Conservation (phyloP, 805 yeast species). For the Wickerhamiella lipophila region DNA sequence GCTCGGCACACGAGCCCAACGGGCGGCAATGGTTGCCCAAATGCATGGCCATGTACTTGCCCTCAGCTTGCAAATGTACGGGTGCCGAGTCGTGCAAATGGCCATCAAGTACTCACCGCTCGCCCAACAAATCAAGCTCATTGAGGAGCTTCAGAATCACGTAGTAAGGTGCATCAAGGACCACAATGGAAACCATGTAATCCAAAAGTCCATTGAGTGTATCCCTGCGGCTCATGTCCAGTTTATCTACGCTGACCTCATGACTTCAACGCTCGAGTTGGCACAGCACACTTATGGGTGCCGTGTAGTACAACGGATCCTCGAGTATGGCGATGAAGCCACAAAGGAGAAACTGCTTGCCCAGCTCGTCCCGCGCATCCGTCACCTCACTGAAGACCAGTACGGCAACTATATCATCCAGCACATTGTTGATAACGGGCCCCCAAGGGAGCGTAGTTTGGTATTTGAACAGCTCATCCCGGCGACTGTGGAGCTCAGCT, state of each 20-base stretch:
- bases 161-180: constrained; percentile 69
- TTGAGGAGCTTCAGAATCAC: constrained; percentile 53
- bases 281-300: constrained; percentile 97
- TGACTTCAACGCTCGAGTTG: constrained; percentile 56
- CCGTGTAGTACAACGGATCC: constrained; percentile 82
- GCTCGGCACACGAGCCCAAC: constrained; percentile 59
- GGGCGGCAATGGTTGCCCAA: constrained; percentile 48
- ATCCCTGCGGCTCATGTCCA: constrained; percentile 59
- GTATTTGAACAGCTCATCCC: constrained; percentile 59
- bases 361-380: constrained; percentile 61
- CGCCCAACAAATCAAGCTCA: constrained; percentile 52
- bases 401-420: constrained; percentile 97
- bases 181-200: constrained; percentile 96
- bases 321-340: constrained; percentile 57
- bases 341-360: constrained; percentile 57
- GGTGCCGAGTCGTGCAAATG: constrained; percentile 92
- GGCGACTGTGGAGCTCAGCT: constrained; percentile 68
- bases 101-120: constrained; percentile 64
- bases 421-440: constrained; percentile 80
- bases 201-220: constrained; percentile 84
- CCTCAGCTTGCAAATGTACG: constrained; percentile 88
- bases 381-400: constrained; percentile 80
- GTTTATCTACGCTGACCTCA: constrained; percentile 59
- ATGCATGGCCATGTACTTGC: constrained; percentile 65
- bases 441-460: constrained; percentile 39